phyloP scores from a whole-genome alignment of 306 rosid species.

The Prunus mume region DNA sequence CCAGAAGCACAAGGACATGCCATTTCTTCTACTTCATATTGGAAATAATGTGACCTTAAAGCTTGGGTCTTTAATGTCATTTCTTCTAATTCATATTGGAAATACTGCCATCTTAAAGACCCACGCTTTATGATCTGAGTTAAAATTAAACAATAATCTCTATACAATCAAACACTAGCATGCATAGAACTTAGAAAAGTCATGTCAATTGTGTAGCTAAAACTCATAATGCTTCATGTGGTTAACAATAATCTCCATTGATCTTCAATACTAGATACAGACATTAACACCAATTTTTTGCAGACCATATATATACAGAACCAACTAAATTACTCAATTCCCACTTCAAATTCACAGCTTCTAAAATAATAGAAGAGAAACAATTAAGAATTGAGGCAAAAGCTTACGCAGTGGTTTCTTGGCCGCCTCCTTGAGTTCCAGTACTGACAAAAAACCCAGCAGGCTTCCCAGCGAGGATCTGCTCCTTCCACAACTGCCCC shows the following conservation, averaged over 20 bases:
- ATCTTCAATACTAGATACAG: background rate
- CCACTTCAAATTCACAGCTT: background rate
- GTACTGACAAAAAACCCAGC: conserved; percentile 92
- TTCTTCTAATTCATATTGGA: conserved; percentile 9
- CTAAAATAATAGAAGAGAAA: background rate
- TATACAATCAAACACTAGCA: background rate
- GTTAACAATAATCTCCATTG: background rate
- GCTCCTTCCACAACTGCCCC: conserved; percentile 77
- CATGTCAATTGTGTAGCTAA: background rate
- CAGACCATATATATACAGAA: background rate
- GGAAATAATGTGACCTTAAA: conserved; percentile 3
- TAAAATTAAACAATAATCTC: background rate
- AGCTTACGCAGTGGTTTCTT: conserved; percentile 93
- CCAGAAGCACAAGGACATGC: background rate
- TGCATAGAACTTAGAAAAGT: background rate
- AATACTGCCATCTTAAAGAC: background rate
- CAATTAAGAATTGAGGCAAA: background rate
- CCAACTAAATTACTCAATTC: background rate
- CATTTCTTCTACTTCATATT: conserved; percentile 2
- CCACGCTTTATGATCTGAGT: background rate
- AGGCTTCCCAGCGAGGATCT: conserved; percentile 91
- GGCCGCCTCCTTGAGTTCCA: conserved; percentile 98
- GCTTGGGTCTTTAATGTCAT: background rate
- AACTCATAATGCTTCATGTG: conserved; percentile 1
- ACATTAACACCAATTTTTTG: background rate